phyloP scores from a whole-genome alignment of 1,284 basidiomycete genomes.

The Cutaneotrichosporon arboriforme region DNA sequence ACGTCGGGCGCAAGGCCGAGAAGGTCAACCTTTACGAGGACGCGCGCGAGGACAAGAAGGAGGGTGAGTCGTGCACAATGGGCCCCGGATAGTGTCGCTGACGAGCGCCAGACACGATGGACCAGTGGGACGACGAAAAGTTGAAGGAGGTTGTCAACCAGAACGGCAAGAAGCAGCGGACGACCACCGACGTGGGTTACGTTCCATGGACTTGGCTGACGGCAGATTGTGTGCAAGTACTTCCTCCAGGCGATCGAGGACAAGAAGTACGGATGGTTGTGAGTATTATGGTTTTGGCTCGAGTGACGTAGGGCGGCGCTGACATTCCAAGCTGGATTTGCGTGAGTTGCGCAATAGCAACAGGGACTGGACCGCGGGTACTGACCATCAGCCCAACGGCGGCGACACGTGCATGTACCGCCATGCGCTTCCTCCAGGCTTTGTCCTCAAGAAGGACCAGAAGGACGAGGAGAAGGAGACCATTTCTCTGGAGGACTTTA shows the following conservation, averaged over 20 bases:
- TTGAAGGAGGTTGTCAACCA: constrained; percentile 77
- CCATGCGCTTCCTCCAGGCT: constrained; percentile 92
- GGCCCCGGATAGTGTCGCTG: neutral
- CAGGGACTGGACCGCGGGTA: too few species aligned
- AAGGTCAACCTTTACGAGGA: constrained; percentile 97
- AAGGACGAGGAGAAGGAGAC: constrained; percentile 73
- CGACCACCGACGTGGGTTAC: constrained; percentile 82
- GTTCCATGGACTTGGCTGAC: neutral
- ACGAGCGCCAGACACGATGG: constrained; percentile 81
- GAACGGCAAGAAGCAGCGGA: constrained; percentile 85
- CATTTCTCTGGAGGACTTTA: constrained; percentile 93
- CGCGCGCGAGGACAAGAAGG: constrained; percentile 60
- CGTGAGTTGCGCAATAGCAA: constrained; percentile 23
- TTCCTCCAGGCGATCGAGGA: constrained; percentile 96
- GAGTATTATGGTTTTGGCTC: constrained; percentile 10
- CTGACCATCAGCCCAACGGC: constrained; percentile 41
- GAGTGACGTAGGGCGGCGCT: constrained; percentile 9
- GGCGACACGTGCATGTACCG: constrained; percentile 83
- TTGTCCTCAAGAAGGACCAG: constrained; percentile 85
- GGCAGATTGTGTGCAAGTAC: constrained; percentile 90
- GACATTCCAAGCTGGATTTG: constrained; percentile 47
- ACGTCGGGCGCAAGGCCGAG: constrained; percentile 85
- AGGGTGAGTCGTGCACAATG: constrained; percentile 54
- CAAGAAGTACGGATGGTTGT: constrained; percentile 64
- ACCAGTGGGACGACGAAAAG: constrained; percentile 95